These are phyloP conservation scores for Chaetomium tenue DNA, from an alignment of 495 filamentous ascomycete species.

Conservation along the genomic window DNA sequence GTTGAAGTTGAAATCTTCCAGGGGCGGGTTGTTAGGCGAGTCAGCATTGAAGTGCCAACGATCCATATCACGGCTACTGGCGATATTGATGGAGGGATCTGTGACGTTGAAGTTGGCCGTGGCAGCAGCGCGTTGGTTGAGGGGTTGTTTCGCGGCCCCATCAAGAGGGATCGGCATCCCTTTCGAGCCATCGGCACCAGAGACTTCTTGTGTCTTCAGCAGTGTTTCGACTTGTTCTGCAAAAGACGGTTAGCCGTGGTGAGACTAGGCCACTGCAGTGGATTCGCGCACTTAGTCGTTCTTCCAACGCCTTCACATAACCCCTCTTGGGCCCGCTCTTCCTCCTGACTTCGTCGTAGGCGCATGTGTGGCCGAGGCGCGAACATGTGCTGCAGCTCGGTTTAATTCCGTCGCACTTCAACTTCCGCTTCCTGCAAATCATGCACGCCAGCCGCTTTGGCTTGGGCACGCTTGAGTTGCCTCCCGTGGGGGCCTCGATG, in stretches of 20 bases:
- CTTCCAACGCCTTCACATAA: conserved; percentile 96
- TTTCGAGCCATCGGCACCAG: conserved; percentile 37
- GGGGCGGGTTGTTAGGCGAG: conserved; percentile 44
- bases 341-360: conserved; percentile 92
- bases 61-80: conserved; percentile 48
- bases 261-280: not conserved
- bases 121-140: conserved; percentile 37
- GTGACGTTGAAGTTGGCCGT: conserved; percentile 47
- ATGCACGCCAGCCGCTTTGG: conserved; percentile 96
- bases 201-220: conserved; percentile 68
- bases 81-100: conserved; percentile 46
- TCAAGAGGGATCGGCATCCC: conserved; percentile 36
- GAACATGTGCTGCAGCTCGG: conserved; percentile 94
- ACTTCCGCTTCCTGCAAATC: conserved; percentile 88
- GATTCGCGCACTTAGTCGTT: conserved; percentile 73
- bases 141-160: conserved; percentile 28
- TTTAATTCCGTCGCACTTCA: conserved; percentile 73
- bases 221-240: conserved; percentile 92
- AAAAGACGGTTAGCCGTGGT: conserved; percentile 25
- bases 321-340: conserved; percentile 98
- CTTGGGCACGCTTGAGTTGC: conserved; percentile 67
- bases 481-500: conserved; percentile 42
- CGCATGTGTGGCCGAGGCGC: conserved; percentile 82
- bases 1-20: conserved; percentile 54
- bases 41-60: conserved; percentile 53